Base-by-base conservation (phyloP, 306 rosid species). In the Rosa rugosa region DNA sequence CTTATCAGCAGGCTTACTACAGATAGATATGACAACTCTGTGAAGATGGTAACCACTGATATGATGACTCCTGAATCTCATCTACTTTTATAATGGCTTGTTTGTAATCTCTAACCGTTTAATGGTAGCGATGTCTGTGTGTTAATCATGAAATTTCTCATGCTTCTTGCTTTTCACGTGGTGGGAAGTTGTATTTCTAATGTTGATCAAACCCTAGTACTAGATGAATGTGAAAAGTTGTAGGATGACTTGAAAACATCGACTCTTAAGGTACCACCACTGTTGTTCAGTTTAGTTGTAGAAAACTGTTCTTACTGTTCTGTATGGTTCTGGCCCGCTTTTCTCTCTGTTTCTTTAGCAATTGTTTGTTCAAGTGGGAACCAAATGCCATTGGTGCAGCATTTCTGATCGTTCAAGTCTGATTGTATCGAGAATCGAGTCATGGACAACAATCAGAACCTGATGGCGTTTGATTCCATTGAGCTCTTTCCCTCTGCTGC, bases 1-100 rank as follows among this genome's bases (percentile, higher is more conserved):
- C 96, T 88, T 96, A 96, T 93, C 98, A 95, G 95, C 99, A 89
- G 92, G 99, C 99, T 89, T 96, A 96, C 97, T 93, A 96, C 98
- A 96, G 97, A 90, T 96, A 91, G 97, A 89, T 77, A 81, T 86
- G 91, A 90, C 91, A 79, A 75, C 90, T 82, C 84, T 46, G 53
- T 75, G 86, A 90, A 86, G 97, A 96, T 81, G 97, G 99, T 91
- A 91, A 96, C 96, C 90, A 92, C 99, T 96, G 99, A 96, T 96
- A 89, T 83, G 86, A 83, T 84, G 93, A 95, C 86, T 25, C 84
- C 79, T 75, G 71, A 83, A 86, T 90, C 91, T 87, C 86, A 78
- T 91, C 82, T 85, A 78, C 92, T 89, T 91, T 88, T 86, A 80
- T 77, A 80, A 90, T 91, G 97, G 88, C 79, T 83, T 93, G 98